These are phyloP conservation scores for Cladophialophora chaetospira DNA, from an alignment of 2,329 filamentous ascomycete species.

Conservation along the genomic window DNA sequence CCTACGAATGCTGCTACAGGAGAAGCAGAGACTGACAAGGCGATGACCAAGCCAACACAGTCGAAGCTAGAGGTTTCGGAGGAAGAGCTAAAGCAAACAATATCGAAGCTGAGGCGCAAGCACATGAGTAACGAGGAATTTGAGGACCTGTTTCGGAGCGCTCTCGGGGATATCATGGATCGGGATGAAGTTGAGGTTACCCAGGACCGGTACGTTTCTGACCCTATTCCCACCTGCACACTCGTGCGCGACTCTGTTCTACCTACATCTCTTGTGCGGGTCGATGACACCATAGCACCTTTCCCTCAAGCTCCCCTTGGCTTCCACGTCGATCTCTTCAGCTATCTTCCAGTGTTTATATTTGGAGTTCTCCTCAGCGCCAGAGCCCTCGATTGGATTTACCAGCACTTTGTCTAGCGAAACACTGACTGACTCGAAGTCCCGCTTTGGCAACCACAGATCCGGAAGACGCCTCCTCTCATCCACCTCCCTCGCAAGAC, in stretches of 20 bases:
- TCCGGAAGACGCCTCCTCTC: conserved; percentile 68
- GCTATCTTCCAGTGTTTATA: conserved; percentile 29
- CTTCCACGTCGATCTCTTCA: conserved; percentile 8
- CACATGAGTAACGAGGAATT: conserved; percentile 86
- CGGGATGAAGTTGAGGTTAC: conserved; percentile 62
- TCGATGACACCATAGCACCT: neutral
- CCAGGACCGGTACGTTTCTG: conserved; percentile 59
- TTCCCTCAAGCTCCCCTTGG: neutral
- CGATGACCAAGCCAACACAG: conserved; percentile 50
- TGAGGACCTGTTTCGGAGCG: conserved; percentile 70
- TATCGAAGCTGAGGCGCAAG: conserved; percentile 75
- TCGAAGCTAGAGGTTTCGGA: conserved; percentile 60
- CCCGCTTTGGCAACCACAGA: conserved; percentile 30
- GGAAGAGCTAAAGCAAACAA: conserved; percentile 72
- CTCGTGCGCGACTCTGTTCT: neutral
- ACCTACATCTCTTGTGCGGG: neutral
- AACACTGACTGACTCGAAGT: conserved; percentile 33
- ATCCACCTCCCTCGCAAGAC: conserved; percentile 85
- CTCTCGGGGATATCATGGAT: conserved; percentile 52
- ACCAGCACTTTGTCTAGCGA: conserved; percentile 28
- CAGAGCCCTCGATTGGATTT: conserved; percentile 9
- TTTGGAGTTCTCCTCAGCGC: conserved; percentile 1
- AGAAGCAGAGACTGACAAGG: conserved; percentile 40
- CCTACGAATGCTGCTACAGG: conserved; percentile 45
- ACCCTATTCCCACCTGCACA: conserved; percentile 14